A percentile compares a stretch with the other conserved stretches of the same genome.
Evolutionary conservation across 345 rosid genomes (phyloP).

Genomic region (Capsella bursapastoris): DNA sequence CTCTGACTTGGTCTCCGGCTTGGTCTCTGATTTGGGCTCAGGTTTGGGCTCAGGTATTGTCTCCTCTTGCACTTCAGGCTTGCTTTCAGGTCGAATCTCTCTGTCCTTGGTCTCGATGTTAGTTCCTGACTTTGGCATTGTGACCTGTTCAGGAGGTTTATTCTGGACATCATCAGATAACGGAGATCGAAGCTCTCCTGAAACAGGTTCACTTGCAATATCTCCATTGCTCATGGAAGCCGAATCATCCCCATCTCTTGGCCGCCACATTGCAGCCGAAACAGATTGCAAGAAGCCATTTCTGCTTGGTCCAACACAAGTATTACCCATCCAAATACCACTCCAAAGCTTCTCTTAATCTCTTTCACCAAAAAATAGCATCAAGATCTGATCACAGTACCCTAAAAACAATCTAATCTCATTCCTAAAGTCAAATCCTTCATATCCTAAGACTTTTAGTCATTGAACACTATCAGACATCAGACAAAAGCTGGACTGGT

Average conservation of each 20-base stretch:
- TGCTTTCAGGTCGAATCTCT: slow-evolving; percentile 30
- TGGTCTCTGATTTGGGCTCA: slow-evolving; percentile 30
- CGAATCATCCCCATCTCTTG: slow-evolving; percentile 43
- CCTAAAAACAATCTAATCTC: slow-evolving; percentile 35
- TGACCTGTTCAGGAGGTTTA: slow-evolving; percentile 75
- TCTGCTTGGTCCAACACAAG: slow-evolving; percentile 80
- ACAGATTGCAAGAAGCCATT: slow-evolving; percentile 82
- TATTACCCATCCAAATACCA: slow-evolving; percentile 68
- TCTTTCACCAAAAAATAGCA: slow-evolving; percentile 36
- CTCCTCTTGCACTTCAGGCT: slow-evolving; percentile 26
- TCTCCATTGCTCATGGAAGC: slow-evolving; percentile 55
- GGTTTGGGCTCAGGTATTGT: slow-evolving; percentile 24
- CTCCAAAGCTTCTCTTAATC: slow-evolving; percentile 11
- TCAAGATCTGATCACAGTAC: slow-evolving; percentile 49
- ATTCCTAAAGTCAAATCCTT: slow-evolving; percentile 40
- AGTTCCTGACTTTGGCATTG: slow-evolving; percentile 49
- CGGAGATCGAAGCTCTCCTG: slow-evolving; percentile 48
- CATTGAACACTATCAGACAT: slow-evolving; percentile 7
- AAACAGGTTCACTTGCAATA: slow-evolving; percentile 46
- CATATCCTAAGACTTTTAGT: neutral
- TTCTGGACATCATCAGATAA: slow-evolving; percentile 52
- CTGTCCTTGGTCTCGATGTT: slow-evolving; percentile 12
- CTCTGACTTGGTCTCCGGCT: slow-evolving; percentile 38
- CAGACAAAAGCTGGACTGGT: slow-evolving; percentile 3
- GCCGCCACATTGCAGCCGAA: slow-evolving; percentile 80